Evolutionary conservation across 805 yeast species (phyloP).

Genomic region (Debaryomyces hansenii): DNA sequence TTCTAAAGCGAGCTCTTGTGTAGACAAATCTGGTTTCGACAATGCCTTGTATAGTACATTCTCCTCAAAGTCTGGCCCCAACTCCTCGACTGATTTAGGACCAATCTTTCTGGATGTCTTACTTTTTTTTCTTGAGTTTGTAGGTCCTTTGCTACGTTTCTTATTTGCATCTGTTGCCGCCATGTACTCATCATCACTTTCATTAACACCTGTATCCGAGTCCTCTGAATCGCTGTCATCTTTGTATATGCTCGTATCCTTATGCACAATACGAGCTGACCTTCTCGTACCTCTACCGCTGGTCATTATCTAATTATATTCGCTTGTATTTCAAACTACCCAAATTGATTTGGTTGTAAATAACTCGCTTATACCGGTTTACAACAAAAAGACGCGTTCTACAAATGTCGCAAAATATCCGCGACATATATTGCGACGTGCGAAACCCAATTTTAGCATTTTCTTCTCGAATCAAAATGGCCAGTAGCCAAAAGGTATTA

Average conservation of each 20-base stretch:
- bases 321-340: neutral
- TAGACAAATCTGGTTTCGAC: conserved; percentile 28
- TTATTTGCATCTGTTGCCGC: conserved; percentile 4
- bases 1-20: conserved; percentile 36
- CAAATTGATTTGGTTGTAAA: conserved; percentile 7
- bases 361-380: neutral
- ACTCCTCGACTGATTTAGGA: conserved; percentile 8
- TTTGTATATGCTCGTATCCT: conserved; percentile 1
- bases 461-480: too few species aligned
- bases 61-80: conserved; percentile 26
- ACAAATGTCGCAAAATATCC: neutral
- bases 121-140: conserved; percentile 7
- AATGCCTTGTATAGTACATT: conserved; percentile 30
- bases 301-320: neutral
- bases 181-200: conserved; percentile 9
- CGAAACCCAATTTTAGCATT: too few species aligned
- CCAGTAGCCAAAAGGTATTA: too few species aligned
- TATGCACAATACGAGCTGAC: neutral
- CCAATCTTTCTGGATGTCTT: conserved; percentile 3
- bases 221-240: conserved; percentile 2
- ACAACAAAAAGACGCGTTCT: conserved; percentile 3
- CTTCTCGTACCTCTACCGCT: neutral
- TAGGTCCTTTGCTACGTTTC: conserved; percentile 2
- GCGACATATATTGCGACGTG: neutral
- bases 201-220: conserved; percentile 5